Conservation (phyloP, 225 moss, liverwort and hornwort genomes). For the Antitrichia curtipendula region DNA sequence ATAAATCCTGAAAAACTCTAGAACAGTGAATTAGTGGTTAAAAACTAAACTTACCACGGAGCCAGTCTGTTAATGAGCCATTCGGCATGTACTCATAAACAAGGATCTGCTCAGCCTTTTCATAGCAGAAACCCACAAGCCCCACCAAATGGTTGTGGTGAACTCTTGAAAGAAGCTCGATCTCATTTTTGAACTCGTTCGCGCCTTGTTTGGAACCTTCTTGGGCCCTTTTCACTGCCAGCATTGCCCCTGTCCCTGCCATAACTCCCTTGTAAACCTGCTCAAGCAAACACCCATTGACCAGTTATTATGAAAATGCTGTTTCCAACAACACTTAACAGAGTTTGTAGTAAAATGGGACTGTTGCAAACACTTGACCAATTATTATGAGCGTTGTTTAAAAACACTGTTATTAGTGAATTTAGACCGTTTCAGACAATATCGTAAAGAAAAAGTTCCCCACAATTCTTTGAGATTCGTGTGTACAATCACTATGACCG, state of each 20-base stretch:
- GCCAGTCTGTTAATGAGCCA: conserved; percentile 57
- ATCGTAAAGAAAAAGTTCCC: neutral
- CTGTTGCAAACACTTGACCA: neutral
- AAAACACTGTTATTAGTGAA: neutral
- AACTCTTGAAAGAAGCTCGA: conserved; percentile 64
- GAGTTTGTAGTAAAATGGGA: neutral
- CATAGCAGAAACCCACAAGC: conserved; percentile 70
- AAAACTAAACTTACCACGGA: conserved; percentile 38
- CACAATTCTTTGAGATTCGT: neutral
- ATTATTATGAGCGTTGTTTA: neutral
- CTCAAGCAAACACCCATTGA: neutral
- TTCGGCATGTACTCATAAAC: conserved; percentile 69
- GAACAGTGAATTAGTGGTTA: neutral
- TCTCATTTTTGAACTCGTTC: conserved; percentile 64
- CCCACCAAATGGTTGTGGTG: conserved; percentile 69
- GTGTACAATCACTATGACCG: neutral
- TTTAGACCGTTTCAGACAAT: neutral
- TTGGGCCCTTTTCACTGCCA: conserved; percentile 66
- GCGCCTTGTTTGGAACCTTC: conserved; percentile 50
- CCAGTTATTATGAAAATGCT: neutral
- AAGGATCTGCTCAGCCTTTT: conserved; percentile 61
- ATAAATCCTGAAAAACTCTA: neutral
- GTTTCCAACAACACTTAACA: neutral
- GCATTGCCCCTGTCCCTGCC: conserved; percentile 15
- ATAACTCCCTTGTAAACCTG: conserved; percentile 61